Evolutionary conservation across 2,329 filamentous ascomycete species (phyloP).

Genomic region (Rugonectria rugulosa): DNA sequence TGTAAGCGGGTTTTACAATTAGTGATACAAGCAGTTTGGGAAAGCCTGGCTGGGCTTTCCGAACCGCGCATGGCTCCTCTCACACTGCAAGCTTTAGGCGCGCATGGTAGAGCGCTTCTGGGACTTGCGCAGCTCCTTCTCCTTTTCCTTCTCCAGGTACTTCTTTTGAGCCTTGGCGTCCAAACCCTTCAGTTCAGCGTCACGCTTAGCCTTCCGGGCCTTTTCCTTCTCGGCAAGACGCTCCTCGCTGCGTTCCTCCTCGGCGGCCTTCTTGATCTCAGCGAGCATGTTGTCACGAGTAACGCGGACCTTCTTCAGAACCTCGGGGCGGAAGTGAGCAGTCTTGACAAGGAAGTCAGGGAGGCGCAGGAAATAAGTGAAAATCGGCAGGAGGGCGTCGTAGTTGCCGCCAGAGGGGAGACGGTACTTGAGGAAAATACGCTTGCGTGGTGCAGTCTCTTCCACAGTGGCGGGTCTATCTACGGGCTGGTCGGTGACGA

Average conservation of each 20-base stretch:
- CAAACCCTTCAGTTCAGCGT: slow-evolving; percentile 78
- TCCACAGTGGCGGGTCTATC: slow-evolving; percentile 88
- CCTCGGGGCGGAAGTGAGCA: slow-evolving; percentile 90
- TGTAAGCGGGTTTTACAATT: slow-evolving; percentile 5
- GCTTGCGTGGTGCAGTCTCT: slow-evolving; percentile 85
- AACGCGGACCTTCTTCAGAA: slow-evolving; percentile 81
- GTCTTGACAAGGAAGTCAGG: slow-evolving; percentile 78
- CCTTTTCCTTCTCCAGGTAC: slow-evolving; percentile 81
- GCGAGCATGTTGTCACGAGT: slow-evolving; percentile 82
- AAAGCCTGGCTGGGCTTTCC: slow-evolving; percentile 19
- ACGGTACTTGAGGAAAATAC: slow-evolving; percentile 79
- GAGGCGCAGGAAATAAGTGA: slow-evolving; percentile 84
- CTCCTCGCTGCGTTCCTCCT: slow-evolving; percentile 84
- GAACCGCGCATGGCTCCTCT: neutral
- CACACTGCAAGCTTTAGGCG: slow-evolving; percentile 44
- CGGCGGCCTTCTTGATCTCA: slow-evolving; percentile 80
- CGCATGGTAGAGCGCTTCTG: slow-evolving; percentile 64
- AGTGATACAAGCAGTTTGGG: slow-evolving; percentile 17
- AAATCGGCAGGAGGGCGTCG: slow-evolving; percentile 73
- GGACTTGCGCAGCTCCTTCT: slow-evolving; percentile 70
- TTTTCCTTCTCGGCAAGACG: slow-evolving; percentile 74
- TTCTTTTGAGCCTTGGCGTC: slow-evolving; percentile 87
- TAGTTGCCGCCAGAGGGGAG: slow-evolving; percentile 71
- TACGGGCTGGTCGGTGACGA: slow-evolving; percentile 87
- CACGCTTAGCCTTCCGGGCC: slow-evolving; percentile 88